A percentile compares a stretch with the other conserved stretches of the same genome.
Evolutionary conservation across 768 basidiomycete genomes (phyloP).

Genomic region (Gymnopilus junonius): DNA sequence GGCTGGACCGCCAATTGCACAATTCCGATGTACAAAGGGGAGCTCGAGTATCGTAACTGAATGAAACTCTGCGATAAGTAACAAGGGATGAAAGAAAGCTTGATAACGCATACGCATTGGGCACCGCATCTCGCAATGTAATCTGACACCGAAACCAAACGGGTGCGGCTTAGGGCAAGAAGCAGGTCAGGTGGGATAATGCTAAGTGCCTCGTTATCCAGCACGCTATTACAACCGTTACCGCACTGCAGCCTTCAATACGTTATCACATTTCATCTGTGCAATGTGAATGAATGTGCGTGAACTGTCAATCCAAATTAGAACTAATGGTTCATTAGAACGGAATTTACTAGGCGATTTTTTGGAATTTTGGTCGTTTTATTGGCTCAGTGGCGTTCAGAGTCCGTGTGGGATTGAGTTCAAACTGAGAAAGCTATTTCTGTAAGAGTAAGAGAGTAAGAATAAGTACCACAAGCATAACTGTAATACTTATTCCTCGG

Average conservation of each 20-base stretch:
- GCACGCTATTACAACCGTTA: not conserved
- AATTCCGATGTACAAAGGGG: not conserved
- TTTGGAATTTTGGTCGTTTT: not conserved
- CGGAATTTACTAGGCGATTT: not conserved
- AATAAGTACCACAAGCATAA: not conserved
- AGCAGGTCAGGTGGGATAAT: slow-evolving; percentile 1
- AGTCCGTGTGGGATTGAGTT: not conserved
- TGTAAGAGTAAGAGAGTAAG: not conserved
- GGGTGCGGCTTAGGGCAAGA: not conserved
- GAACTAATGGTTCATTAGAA: not conserved
- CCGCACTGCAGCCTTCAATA: not conserved
- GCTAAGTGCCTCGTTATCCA: not conserved
- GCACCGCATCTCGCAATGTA: not conserved
- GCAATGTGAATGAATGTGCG: not conserved
- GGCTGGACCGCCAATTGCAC: not conserved
- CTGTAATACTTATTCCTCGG: not conserved
- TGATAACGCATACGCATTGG: not conserved
- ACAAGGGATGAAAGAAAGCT: not conserved
- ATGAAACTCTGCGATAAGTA: not conserved
- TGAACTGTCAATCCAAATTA: not conserved
- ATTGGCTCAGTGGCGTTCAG: not conserved
- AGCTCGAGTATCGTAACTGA: not conserved
- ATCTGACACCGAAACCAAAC: not conserved
- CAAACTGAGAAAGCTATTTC: not conserved
- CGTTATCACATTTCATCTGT: not conserved